Evolutionary conservation across 176 grass and related monocot species (phyloP), one percentile per base, ranked within the genome.

Genomic region (Leersia perrieri): DNA sequence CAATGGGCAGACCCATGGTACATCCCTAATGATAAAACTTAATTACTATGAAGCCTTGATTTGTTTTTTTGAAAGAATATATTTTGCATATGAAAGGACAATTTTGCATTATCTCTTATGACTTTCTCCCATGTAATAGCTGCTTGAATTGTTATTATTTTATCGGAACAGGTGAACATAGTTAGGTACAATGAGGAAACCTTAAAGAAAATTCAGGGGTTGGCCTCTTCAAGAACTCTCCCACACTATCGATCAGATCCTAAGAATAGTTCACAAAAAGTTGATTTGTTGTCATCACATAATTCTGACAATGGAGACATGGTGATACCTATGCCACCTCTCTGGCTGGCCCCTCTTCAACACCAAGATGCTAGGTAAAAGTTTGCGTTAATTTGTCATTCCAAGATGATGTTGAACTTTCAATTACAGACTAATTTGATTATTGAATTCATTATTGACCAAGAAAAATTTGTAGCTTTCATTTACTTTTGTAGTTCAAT

Each of bases 281-380:
- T 75, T 40, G 84, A 92, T 86, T 82, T 58, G 63, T 27, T 73
- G 18, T 11, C 82, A 20, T 31, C 78, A 34, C 81, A 75, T 66
- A 72, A 41, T 33, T 86, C 77, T 68, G 81, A 83, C 68, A 85
- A 79, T 29, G 75, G 85, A 12, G 92, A 94, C 69, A 85, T 69
- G 57, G 84, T 77, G 67, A 92, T 92, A 76, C 81, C 93, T 13
- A 95, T 95, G 87, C 89, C 93, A 63, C 93, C 93, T 85, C 84
- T 90, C 81, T 95, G 72, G 87, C 82, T 95, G 5, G 75, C 60
- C 20, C 89, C 93, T 79, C 87, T 86, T 44, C 84, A 86, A 83
- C 81, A 85, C 23, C 45, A 85, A 58, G 45, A 76, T 80, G 84
- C 65, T 64, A 92, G 92, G 92, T 95, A 89, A 65, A 84, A 76